phyloP scores from a whole-genome alignment of 805 yeast genomes.

The Metschnikowia continentalis region DNA sequence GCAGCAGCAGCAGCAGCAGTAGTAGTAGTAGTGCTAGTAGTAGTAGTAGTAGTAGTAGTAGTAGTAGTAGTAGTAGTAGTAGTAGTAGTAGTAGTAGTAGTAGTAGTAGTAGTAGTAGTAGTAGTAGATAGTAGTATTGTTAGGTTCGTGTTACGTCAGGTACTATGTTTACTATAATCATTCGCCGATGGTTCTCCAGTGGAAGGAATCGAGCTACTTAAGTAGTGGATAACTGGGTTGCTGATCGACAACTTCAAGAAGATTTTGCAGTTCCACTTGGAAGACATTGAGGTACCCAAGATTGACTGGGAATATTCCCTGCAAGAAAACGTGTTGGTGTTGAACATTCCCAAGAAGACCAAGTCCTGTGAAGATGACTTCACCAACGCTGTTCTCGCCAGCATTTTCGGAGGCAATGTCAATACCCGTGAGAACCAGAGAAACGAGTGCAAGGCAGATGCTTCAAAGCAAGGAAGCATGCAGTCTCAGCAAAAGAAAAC shows the following conservation, averaged over 20 bases:
- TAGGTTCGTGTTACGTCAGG: no score
- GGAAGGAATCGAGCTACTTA: no score
- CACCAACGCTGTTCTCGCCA: slow-evolving; percentile 14
- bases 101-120: no score
- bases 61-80: no score
- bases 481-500: background rate
- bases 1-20: no score
- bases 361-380: slow-evolving; percentile 15
- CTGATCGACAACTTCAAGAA: slow-evolving; percentile 28
- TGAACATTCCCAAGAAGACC: slow-evolving; percentile 32
- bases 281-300: slow-evolving; percentile 28
- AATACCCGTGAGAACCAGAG: background rate
- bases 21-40: no score
- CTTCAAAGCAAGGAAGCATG: background rate
- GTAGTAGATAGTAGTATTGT: no score
- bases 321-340: slow-evolving; percentile 29
- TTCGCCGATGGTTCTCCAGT: no score
- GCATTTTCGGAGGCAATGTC: slow-evolving; percentile 8
- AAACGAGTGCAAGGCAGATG: background rate
- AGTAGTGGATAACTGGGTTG: background rate
- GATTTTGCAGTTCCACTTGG: slow-evolving; percentile 27
- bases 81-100: no score
- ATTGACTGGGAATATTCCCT: slow-evolving; percentile 33
- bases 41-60: no score
- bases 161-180: no score